phyloP scores from a whole-genome alignment of 176 grass and related monocot genomes.

The Pontederia paniculata region DNA sequence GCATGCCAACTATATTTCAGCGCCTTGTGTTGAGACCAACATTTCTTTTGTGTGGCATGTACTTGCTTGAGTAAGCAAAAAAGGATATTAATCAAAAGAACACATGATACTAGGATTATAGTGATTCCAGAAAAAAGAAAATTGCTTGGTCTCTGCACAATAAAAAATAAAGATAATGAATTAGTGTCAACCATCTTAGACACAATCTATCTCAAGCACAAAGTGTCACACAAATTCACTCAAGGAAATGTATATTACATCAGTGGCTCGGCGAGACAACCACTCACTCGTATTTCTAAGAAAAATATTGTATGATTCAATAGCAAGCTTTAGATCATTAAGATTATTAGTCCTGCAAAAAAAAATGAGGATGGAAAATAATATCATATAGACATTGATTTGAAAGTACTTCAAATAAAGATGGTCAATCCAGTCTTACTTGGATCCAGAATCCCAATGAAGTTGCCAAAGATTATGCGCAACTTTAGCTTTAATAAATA shows the following conservation, averaged over 20 bases:
- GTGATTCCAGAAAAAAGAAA: constrained; percentile 50
- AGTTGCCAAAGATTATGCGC: constrained; percentile 35
- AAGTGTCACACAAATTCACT: not conserved
- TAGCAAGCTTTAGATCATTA: constrained; percentile 32
- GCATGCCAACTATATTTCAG: constrained; percentile 25
- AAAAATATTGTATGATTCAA: constrained; percentile 45
- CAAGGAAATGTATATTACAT: constrained; percentile 51
- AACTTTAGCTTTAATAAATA: constrained; percentile 56
- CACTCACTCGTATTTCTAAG: constrained; percentile 88
- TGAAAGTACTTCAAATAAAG: constrained; percentile 10
- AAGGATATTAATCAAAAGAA: constrained; percentile 29
- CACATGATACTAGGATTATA: constrained; percentile 60
- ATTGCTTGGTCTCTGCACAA: constrained; percentile 75
- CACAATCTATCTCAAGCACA: not conserved
- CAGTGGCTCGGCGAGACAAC: constrained; percentile 81
- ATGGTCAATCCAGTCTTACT: constrained; percentile 22
- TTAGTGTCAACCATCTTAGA: too few relatives aligned
- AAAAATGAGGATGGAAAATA: not conserved
- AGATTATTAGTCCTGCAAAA: constrained; percentile 36
- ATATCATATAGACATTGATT: not conserved
- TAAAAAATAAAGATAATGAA: constrained; percentile 2
- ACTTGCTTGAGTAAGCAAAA: constrained; percentile 30
- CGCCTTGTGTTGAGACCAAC: constrained; percentile 7
- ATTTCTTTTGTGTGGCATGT: constrained; percentile 14
- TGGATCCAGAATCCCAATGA: constrained; percentile 28